Evolutionary conservation across 495 filamentous ascomycete species (phyloP), one percentile per base, ranked within the genome.

Genomic region (Penicillium chermesinum): DNA sequence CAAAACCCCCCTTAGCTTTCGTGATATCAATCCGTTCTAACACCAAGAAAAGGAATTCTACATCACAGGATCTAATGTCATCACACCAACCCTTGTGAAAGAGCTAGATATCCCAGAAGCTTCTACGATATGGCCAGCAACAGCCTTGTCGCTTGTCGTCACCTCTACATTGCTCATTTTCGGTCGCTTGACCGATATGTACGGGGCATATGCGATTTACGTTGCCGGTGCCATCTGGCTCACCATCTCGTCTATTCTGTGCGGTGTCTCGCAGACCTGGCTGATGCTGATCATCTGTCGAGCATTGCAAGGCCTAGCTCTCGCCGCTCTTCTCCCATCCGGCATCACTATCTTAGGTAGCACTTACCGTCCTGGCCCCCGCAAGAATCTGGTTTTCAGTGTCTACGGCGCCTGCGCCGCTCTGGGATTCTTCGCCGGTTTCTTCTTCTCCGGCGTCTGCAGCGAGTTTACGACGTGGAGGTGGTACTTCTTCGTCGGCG

Each of bases 311-410:
- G 90, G 90, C 4, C 66, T 96, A 1, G 90, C 86, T 0, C 77
- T 87, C 0, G 85, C 87, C 13, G 87, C 88, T 0, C 89, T 87
- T 40, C 66, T 93, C 16, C 88, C 89, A 2, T 82, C 85, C 2
- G 79, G 86, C 10, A 75, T 95, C 10, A 87, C 88, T 75, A 76
- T 95, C 12, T 65, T 95, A 10, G 88, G 88, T 2, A 86, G 82
- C 57, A 80, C 80, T 2, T 95, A 95, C 58, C 76, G 89, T 6
- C 89, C 89, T 0, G 89, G 89, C 0, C 88, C 87, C 6, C 72
- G 89, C 9, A 95, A 95, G 68, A 95, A 95, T 56, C 52, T 93
- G 12, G 79, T 93, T 0, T 95, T 94, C 61, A 81, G 82, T 36
- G 64, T 93, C 0, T 94, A 91, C 62, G 87, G 89, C 1, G 86